Conservation (phyloP, 352 stramenopile species). For the Pythium rhizo-oryzae region DNA sequence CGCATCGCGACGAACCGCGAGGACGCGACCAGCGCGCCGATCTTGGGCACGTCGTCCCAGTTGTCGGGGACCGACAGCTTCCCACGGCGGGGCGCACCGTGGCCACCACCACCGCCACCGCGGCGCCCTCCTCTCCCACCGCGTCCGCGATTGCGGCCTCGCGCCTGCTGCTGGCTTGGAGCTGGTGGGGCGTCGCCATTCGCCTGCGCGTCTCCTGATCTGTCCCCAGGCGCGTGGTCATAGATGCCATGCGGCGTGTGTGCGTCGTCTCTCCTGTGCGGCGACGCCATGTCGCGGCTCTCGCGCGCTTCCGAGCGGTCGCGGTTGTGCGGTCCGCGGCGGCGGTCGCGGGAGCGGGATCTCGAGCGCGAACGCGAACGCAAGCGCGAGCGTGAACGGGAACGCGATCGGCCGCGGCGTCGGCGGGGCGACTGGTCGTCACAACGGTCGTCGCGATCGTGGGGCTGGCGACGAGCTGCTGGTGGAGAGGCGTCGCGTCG, state of each 20-base stretch:
- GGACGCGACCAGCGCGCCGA: constrained; percentile 53
- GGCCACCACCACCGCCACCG: background rate
- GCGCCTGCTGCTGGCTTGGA: too few relatives aligned
- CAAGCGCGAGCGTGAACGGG: constrained; percentile 2
- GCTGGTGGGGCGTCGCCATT: background rate
- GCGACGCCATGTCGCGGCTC: background rate
- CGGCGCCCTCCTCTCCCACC: background rate
- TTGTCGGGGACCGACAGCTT: constrained; percentile 69
- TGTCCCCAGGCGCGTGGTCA: too few relatives aligned
- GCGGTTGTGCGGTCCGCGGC: background rate
- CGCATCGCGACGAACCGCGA: constrained; percentile 71
- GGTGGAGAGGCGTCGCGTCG: background rate
- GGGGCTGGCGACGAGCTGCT: too few relatives aligned
- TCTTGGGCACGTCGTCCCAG: constrained; percentile 79
- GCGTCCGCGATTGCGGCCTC: background rate
- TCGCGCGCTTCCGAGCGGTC: background rate
- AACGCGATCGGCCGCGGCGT: constrained; percentile 2
- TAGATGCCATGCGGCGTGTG: background rate
- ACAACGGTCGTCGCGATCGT: too few relatives aligned
- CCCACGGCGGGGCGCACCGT: background rate
- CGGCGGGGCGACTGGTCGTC: background rate
- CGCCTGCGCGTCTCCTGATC: background rate
- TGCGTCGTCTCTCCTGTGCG: background rate
- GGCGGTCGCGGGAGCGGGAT: constrained; percentile 1
- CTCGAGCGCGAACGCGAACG: constrained; percentile 13